phyloP scores from a whole-genome alignment of 768 basidiomycete genomes.

The Mycena metata region DNA sequence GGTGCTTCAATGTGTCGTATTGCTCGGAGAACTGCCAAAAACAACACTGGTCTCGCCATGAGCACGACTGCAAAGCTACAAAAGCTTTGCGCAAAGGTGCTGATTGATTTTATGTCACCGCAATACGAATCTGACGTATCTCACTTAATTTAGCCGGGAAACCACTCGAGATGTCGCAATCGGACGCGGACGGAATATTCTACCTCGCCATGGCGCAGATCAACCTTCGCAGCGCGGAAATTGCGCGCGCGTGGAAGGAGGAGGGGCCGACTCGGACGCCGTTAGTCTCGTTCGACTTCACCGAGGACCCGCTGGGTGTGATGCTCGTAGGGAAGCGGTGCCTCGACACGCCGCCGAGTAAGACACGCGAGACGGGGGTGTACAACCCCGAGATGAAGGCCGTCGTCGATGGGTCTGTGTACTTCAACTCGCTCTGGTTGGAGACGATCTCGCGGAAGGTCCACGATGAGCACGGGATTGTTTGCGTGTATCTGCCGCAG shows the following conservation, averaged over 20 bases:
- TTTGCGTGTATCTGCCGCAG: slow-evolving; percentile 11
- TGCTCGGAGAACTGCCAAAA: slow-evolving; percentile 15
- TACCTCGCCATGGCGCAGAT: slow-evolving; percentile 12
- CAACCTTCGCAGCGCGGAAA: slow-evolving; percentile 4
- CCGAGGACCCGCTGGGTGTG: slow-evolving; percentile 6
- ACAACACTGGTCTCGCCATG: not conserved
- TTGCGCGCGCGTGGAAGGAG: slow-evolving; percentile 18
- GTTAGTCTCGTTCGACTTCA: slow-evolving; percentile 8
- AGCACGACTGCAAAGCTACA: not conserved
- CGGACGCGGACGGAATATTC: not conserved
- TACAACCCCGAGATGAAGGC: not conserved
- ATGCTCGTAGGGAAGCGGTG: slow-evolving; percentile 19
- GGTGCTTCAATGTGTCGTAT: slow-evolving; percentile 6
- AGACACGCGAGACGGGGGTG: not conserved
- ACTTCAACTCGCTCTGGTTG: not conserved
- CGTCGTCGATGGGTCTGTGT: not conserved
- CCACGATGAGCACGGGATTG: slow-evolving; percentile 1
- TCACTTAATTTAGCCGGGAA: not conserved
- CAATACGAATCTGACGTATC: too few relatives aligned
- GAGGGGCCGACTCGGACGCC: slow-evolving; percentile 13
- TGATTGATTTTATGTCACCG: too few relatives aligned
- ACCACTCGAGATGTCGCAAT: not conserved
- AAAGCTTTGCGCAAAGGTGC: not conserved
- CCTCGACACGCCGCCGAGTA: not conserved
- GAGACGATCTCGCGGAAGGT: not conserved